Evolutionary conservation across 1,139 yeast genomes (phyloP), one percentile per base, ranked within the genome.

Genomic region (Pichia sp.): DNA sequence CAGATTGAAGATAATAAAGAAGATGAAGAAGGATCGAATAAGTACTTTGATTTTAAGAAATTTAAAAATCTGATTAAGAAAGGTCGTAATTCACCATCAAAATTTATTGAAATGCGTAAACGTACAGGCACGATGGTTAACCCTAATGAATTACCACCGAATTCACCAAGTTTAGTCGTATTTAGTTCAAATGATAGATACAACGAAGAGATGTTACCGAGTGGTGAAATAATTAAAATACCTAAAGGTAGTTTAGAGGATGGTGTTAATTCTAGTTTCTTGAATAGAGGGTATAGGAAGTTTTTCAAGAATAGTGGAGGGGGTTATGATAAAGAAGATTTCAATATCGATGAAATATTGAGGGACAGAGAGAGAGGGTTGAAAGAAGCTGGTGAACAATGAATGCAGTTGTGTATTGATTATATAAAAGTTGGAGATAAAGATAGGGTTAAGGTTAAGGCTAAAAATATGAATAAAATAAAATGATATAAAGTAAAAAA

Each of bases 131-230:
- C 80, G 0, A 61, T 69, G 42, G 66, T 77, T 5, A 63, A 56
- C 36, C 59, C 59, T 1, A 59, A 56, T 5, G 83, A 77, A 48
- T 58, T 69, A 18, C 73, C 78, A 3, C 77, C 82, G 0, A 71
- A 76, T 20, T 59, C 73, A 3, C 77, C 68, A 10, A 70, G 76
- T 0, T 52, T 57, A 20, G 74, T 63, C 1, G 50, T 41, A 22
- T 31, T 51, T 8, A 56, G 59, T 4, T 44, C 58, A 1, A 48
- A 52, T 11, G 62, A 55, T 35, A 35, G 50, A 18, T 72, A 66
- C 42, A 68, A 65, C 3, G 71, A 67, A 40, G 89, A 82, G 51
- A 62, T 76, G 25, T 62, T 82, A 40, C 91, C 91, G 1, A 79
- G 85, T 60, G 91, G 91, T 15, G 78, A 78, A 51, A 59, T 72